phyloP scores from a whole-genome alignment of 2,329 filamentous ascomycete genomes.

The Colletotrichum gloeosporioides region DNA sequence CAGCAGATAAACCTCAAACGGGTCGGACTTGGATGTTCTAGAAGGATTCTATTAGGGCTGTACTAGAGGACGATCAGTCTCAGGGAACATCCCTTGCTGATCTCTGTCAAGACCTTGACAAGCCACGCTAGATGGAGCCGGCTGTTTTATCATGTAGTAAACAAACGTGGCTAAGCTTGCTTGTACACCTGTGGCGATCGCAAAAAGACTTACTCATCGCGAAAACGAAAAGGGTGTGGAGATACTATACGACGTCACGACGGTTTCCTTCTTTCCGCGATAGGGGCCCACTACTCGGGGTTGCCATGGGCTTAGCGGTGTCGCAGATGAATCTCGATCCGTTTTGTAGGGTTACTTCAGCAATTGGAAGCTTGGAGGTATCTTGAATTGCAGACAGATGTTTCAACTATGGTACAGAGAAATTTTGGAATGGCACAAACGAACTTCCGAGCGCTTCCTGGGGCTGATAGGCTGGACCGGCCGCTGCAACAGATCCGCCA shows the following conservation, averaged over 20 bases:
- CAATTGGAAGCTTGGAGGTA: background rate
- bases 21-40: background rate
- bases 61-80: background rate
- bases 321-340: background rate
- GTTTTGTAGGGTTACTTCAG: background rate
- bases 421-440: constrained; percentile 6
- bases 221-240: background rate
- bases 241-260: background rate
- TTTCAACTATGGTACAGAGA: constrained; percentile 12
- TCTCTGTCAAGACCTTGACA: background rate
- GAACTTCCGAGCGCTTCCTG: background rate
- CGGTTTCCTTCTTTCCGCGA: background rate
- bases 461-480: background rate
- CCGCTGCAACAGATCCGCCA: background rate
- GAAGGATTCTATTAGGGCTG: background rate
- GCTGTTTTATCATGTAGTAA: background rate
- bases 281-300: background rate
- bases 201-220: background rate
- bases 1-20: background rate
- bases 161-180: background rate
- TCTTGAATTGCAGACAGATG: background rate
- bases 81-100: background rate
- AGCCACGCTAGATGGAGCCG: background rate
- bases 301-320: background rate
- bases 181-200: background rate